phyloP scores from a whole-genome alignment of 495 filamentous ascomycete species.

The Aspergillus nidulans region DNA sequence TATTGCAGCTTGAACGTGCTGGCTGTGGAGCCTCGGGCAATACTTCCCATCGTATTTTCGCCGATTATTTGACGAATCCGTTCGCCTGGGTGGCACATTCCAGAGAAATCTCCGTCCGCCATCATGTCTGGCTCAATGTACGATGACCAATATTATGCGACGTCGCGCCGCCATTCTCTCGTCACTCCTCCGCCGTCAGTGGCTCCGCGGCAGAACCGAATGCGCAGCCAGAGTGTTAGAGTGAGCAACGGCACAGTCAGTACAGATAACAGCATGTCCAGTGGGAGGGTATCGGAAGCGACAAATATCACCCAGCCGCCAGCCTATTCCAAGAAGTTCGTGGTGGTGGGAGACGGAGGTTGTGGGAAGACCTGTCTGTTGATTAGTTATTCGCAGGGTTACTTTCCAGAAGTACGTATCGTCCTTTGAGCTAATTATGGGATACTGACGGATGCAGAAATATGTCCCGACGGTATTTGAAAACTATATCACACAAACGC shows the following conservation, averaged over 20 bases:
- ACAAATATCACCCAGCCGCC: conserved; percentile 86
- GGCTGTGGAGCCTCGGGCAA: conserved; percentile 19
- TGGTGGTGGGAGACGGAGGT: conserved; percentile 95
- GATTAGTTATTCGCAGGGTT: conserved; percentile 96
- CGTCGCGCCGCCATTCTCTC: conserved; percentile 46
- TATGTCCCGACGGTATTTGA: conserved; percentile 99
- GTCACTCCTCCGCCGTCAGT: conserved; percentile 44
- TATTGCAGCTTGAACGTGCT: conserved; percentile 11
- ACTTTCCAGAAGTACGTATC: conserved; percentile 84
- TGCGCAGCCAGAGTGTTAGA: conserved; percentile 57
- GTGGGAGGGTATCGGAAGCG: conserved; percentile 63
- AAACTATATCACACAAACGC: conserved; percentile 97
- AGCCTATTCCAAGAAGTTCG: conserved; percentile 96
- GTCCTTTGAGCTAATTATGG: background rate
- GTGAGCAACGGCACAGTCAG: conserved; percentile 78
- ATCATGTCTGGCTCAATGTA: conserved; percentile 47
- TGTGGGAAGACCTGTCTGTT: conserved; percentile 98
- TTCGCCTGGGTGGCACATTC: conserved; percentile 19
- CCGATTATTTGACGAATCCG: conserved; percentile 13
- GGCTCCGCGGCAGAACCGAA: conserved; percentile 45
- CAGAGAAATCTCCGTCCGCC: conserved; percentile 14
- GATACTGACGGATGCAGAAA: conserved; percentile 60
- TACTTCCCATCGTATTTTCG: conserved; percentile 14
- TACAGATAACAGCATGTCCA: conserved; percentile 65
- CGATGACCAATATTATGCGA: conserved; percentile 47